Percentiles rank a stretch among this genome's conserved stretches.
Evolutionary conservation across 768 basidiomycete species (phyloP).

Genomic region (Xerocomellus amylosporus): DNA sequence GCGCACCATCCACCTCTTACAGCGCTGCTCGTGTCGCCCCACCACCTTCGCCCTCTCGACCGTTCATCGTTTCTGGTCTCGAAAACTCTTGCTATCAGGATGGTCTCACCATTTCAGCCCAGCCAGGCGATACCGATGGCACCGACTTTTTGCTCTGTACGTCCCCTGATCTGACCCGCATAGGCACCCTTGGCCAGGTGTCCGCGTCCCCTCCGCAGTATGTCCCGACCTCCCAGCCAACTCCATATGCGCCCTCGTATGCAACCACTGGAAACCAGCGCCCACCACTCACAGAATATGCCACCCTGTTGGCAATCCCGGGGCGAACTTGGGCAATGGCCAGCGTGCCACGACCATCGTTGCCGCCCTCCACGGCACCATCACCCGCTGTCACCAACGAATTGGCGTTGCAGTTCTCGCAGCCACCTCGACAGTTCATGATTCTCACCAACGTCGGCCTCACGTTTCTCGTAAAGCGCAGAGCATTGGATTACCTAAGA

Average conservation of each 20-base stretch:
- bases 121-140: slow-evolving; percentile 70
- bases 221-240: slow-evolving; percentile 33
- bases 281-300: slow-evolving; percentile 73
- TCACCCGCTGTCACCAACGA: slow-evolving; percentile 68
- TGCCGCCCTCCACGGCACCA: slow-evolving; percentile 39
- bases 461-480: slow-evolving; percentile 74
- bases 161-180: slow-evolving; percentile 71
- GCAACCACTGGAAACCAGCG: slow-evolving; percentile 42
- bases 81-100: slow-evolving; percentile 64
- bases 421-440: slow-evolving; percentile 75
- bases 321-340: slow-evolving; percentile 86
- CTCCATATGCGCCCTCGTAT: slow-evolving; percentile 44
- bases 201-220: slow-evolving; percentile 41
- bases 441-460: slow-evolving; percentile 85
- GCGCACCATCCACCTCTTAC: slow-evolving; percentile 43
- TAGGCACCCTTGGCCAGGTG: slow-evolving; percentile 68
- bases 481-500: slow-evolving; percentile 81
- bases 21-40: slow-evolving; percentile 42
- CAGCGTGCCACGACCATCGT: slow-evolving; percentile 40
- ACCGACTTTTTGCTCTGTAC: slow-evolving; percentile 73
- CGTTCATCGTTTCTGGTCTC: slow-evolving; percentile 56
- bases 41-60: slow-evolving; percentile 46
- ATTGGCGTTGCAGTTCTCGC: slow-evolving; percentile 77
- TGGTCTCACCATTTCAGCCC: slow-evolving; percentile 68
- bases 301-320: slow-evolving; percentile 71